phyloP scores from a whole-genome alignment of 768 basidiomycete species.

The Scleroderma citrinum region DNA sequence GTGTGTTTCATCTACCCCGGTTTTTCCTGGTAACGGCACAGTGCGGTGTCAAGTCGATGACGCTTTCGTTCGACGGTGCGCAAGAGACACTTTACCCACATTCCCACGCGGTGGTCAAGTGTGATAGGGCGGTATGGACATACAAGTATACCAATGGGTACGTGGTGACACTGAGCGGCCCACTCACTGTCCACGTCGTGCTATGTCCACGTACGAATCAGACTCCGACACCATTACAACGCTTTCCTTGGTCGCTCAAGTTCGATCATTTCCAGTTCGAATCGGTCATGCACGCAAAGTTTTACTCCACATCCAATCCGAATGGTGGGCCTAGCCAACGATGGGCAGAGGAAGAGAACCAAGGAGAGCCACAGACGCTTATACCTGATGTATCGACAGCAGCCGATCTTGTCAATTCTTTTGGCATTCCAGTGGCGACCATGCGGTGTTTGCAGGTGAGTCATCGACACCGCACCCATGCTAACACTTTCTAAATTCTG shows the following conservation, averaged over 20 bases:
- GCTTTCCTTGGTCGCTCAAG: conserved; percentile 38
- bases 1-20: conserved; percentile 70
- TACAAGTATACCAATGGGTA: conserved; percentile 79
- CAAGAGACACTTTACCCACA: conserved; percentile 56
- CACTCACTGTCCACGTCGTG: conserved; percentile 60
- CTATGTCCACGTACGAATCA: conserved; percentile 23
- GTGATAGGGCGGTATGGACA: conserved; percentile 71
- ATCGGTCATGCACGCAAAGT: conserved; percentile 68
- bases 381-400: conserved; percentile 63
- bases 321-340: conserved; percentile 21
- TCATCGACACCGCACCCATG: conserved; percentile 2
- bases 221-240: conserved; percentile 16
- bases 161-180: conserved; percentile 68
- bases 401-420: conserved; percentile 79
- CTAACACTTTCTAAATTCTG: conserved; percentile 3
- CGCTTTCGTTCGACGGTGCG: conserved; percentile 70
- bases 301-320: conserved; percentile 31
- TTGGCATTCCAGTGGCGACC: conserved; percentile 83
- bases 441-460: conserved; percentile 83
- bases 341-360: conserved; percentile 47
- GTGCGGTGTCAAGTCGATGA: conserved; percentile 82
- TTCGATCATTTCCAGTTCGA: conserved; percentile 75
- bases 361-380: conserved; percentile 58
- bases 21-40: conserved; percentile 86
- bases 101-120: conserved; percentile 53